phyloP scores from a whole-genome alignment of 148 eudicot genomes.

The Camellia lanceoleosa region DNA sequence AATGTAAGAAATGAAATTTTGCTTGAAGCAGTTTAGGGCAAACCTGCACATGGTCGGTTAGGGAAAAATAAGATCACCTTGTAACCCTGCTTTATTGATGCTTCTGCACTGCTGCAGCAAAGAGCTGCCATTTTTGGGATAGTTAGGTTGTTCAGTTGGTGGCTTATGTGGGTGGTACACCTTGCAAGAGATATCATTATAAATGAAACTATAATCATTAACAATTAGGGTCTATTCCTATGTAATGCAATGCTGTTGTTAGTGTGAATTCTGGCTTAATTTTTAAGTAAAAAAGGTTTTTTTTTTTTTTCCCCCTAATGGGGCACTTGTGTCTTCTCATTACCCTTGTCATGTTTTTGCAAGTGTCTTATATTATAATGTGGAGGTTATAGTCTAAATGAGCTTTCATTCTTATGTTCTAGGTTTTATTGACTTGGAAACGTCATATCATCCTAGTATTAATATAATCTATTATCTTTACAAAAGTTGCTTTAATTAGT shows the following conservation, averaged over 20 bases:
- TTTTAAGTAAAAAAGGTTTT: neutral
- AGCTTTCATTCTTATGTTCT: neutral
- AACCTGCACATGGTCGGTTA: neutral
- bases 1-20: neutral
- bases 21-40: neutral
- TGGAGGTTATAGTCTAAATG: neutral
- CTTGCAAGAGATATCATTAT: neutral
- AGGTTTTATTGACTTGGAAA: slow-evolving; percentile 2
- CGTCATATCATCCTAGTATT: neutral
- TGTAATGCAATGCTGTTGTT: neutral
- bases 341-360: neutral
- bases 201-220: neutral
- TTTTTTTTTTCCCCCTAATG: neutral
- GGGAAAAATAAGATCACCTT: neutral
- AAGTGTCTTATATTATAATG: neutral
- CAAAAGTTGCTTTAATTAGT: slow-evolving; percentile 4
- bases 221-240: neutral
- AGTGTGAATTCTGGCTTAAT: neutral
- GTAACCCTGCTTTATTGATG: neutral
- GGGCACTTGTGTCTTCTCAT: neutral
- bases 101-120: neutral
- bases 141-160: neutral
- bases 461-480: neutral
- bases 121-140: neutral
- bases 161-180: neutral